phyloP scores from a whole-genome alignment of 2,329 filamentous ascomycete species.

The Apiospora phragmitis region DNA sequence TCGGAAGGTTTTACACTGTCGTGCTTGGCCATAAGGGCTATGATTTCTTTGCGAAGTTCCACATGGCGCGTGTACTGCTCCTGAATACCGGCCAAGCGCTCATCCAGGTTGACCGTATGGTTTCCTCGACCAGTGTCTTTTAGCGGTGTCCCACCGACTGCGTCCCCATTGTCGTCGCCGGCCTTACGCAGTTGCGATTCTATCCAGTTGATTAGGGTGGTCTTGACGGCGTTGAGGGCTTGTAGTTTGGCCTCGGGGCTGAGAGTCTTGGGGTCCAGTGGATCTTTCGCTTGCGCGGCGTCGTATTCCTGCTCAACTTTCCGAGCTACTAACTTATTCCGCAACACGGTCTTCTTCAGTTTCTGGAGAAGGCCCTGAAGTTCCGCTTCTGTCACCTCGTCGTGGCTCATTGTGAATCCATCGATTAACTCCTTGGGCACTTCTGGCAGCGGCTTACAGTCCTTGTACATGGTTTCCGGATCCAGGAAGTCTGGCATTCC shows the following conservation, averaged over 20 bases:
- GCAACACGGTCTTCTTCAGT: slow-evolving; percentile 59
- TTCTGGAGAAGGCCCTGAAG: slow-evolving; percentile 49
- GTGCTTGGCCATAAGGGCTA: slow-evolving; percentile 37
- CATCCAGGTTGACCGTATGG: slow-evolving; percentile 34
- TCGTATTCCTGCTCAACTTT: slow-evolving; percentile 57
- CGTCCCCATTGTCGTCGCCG: slow-evolving; percentile 34
- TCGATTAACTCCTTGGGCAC: slow-evolving; percentile 55
- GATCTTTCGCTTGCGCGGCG: slow-evolving; percentile 42
- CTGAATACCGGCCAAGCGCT: slow-evolving; percentile 48
- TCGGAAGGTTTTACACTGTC: slow-evolving; percentile 12
- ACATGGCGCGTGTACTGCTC: slow-evolving; percentile 57
- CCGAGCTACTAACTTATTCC: slow-evolving; percentile 56
- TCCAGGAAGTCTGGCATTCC: slow-evolving; percentile 52
- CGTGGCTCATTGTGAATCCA: slow-evolving; percentile 46
- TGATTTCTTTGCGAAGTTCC: slow-evolving; percentile 47
- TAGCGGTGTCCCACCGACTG: slow-evolving; percentile 20
- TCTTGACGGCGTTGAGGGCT: slow-evolving; percentile 57
- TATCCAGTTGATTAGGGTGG: slow-evolving; percentile 65
- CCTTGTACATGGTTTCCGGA: slow-evolving; percentile 47
- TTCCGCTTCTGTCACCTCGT: slow-evolving; percentile 36
- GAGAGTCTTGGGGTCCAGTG: slow-evolving; percentile 37
- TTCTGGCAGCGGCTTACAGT: slow-evolving; percentile 44
- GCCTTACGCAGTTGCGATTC: slow-evolving; percentile 61
- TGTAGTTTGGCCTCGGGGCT: slow-evolving; percentile 43
- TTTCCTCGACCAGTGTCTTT: slow-evolving; percentile 16